Conservation (phyloP, 2,329 filamentous ascomycete genomes). For the Penicillium glabrum region DNA sequence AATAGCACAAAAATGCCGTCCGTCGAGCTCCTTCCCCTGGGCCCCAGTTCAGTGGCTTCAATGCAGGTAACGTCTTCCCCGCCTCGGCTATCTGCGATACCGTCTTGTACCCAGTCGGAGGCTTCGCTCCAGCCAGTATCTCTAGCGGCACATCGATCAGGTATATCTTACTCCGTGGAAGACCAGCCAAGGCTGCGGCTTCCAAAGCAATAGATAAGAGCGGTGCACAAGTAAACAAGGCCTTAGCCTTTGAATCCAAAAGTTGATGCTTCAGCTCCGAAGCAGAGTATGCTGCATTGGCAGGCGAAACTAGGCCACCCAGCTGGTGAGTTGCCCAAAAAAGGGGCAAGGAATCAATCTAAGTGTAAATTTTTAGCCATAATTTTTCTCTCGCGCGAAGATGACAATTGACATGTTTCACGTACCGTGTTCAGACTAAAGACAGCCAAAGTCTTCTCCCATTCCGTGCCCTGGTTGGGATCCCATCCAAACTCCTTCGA, state of each 20-base stretch:
- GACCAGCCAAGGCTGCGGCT: slow-evolving; percentile 63
- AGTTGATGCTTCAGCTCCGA: slow-evolving; percentile 72
- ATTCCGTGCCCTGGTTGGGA: slow-evolving; percentile 70
- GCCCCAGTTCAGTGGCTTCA: slow-evolving; percentile 43
- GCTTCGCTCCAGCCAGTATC: slow-evolving; percentile 49
- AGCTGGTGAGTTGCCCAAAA: slow-evolving; percentile 73
- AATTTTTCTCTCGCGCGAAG: neutral
- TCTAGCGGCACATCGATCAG: slow-evolving; percentile 66
- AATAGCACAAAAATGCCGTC: slow-evolving; percentile 76
- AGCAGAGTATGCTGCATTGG: slow-evolving; percentile 72
- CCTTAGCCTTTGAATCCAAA: slow-evolving; percentile 66
- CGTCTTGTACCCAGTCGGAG: slow-evolving; percentile 56
- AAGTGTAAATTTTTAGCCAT: neutral
- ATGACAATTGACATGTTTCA: neutral
- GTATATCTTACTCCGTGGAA: slow-evolving; percentile 66
- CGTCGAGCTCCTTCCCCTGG: slow-evolving; percentile 54
- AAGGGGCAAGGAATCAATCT: slow-evolving; percentile 74
- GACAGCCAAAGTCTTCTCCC: slow-evolving; percentile 75
- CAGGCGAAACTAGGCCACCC: slow-evolving; percentile 71
- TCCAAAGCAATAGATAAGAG: slow-evolving; percentile 64
- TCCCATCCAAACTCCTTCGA: slow-evolving; percentile 70
- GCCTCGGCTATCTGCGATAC: slow-evolving; percentile 65
- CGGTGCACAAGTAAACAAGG: slow-evolving; percentile 69
- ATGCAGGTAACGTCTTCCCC: slow-evolving; percentile 48
- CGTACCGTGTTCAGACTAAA: slow-evolving; percentile 79